Evolutionary conservation across 2,329 filamentous ascomycete species (phyloP), one percentile per base, ranked within the genome.

Genomic region (Moelleriella libera): DNA sequence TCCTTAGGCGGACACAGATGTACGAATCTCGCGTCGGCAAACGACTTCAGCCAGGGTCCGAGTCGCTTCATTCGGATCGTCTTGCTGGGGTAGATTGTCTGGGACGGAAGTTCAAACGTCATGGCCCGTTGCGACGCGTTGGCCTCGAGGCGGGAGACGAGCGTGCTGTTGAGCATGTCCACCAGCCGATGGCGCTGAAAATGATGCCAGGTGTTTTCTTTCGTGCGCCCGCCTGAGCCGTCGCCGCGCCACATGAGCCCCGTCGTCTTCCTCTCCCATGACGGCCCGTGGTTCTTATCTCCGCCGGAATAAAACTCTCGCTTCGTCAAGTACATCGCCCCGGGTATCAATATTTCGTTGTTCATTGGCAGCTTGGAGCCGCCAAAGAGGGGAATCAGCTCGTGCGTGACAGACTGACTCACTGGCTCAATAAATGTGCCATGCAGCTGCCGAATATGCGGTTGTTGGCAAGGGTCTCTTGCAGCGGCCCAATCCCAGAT

Each of bases 191-290:
- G 71, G 1, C 75, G 66, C 21, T 78, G 75, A 41, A 63, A 68
- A 1, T 57, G 45, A 1, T 51, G 52, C 72, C 72, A 76, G 0
- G 55, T 47, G 2, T 57, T 51, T 8, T 60, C 55, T 0, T 51
- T 50, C 0, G 58, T 61, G 40, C 61, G 68, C 0, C 67, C 73
- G 2, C 75, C 76, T 0, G 75, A 78, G 0, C 67, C 76, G 0
- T 70, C 75, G 0, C 76, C 76, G 0, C 70, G 68, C 77, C 76
- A 80, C 55, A 79, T 80, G 0, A 79, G 54, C 2, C 67, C 68
- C 37, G 71, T 68, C 1, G 52, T 52, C 53, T 80, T 81, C 5
- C 61, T 44, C 0, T 69, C 57, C 74, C 75, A 80, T 0, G 60
- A 54, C 0, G 67, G 40, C 49, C 78, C 75, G n/a, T 41, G 40